Evolutionary conservation across 2,329 filamentous ascomycete species (phyloP), one percentile per base, ranked within the genome.

Genomic region (Monilinia fructigena): DNA sequence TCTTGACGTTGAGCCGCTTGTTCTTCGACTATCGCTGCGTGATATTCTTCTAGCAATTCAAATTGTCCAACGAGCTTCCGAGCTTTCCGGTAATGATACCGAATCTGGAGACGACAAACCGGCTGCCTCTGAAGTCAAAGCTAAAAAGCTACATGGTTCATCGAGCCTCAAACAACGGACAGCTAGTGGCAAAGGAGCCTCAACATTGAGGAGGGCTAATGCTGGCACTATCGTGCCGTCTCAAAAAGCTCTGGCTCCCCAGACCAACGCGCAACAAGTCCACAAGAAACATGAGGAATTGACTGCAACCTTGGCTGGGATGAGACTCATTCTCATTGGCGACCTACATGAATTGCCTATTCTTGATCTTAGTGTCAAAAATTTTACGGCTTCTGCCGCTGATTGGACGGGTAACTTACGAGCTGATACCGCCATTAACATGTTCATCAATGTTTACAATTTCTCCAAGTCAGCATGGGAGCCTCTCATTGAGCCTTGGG

Each of bases 391-490:
- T 3, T 87, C 90, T 55, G 91, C 96, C 4, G 87, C 90, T 71
- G 92, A 99, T 75, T 99, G 95, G 95, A 94, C 94, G 1, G 89
- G 88, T 6, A 89, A 89, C 28, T 83, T 99, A 77, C 93, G 89
- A 74, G 94, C 92, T 0, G 92, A 97, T 75, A 91, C 92, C 0
- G 90, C 87, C n/a, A 88, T 99, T 58, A 92, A 97, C 69, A 92
- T 94, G 70, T 97, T 97, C 77, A 86, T 96, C 73, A 99, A 98
- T 74, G 89, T 99, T 35, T 99, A 97, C 82, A 99, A 99, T 78
- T 99, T 99, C 79, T 95, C 95, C 18, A 99, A 99, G 77, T 99
- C 95, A 0, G 92, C 93, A 4, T 99, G 95, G 95, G 95, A 99
- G 77, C 95, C 95, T 3, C 80, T 99, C 45, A 87, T 99, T 35